Conservation (phyloP, 306 rosid species). For the Cucumis cinereus region DNA sequence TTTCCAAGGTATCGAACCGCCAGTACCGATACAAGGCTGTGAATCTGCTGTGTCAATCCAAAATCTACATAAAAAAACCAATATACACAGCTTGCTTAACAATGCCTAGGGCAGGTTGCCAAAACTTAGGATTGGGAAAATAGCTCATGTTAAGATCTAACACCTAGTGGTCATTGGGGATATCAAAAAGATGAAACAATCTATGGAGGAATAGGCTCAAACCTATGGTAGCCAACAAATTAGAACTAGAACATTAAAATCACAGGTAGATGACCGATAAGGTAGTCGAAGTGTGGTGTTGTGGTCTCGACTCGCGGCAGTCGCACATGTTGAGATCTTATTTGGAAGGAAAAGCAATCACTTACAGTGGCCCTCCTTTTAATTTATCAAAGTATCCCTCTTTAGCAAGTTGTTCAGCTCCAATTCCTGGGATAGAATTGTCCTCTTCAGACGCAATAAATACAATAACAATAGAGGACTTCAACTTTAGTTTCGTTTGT, state of each 20-base stretch:
- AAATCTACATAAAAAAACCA: conserved; percentile 32
- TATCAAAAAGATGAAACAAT: background rate
- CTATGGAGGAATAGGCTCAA: background rate
- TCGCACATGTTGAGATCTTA: background rate
- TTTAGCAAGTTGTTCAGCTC: conserved; percentile 77
- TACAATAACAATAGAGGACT: conserved; percentile 74
- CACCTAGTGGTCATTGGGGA: background rate
- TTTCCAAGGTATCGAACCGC: conserved; percentile 91
- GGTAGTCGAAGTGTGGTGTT: background rate
- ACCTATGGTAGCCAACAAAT: background rate
- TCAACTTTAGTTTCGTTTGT: conserved; percentile 52
- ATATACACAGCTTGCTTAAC: conserved; percentile 6
- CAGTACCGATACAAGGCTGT: conserved; percentile 91
- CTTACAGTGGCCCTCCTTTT: conserved; percentile 80
- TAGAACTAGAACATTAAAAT: background rate
- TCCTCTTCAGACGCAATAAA: conserved; percentile 90
- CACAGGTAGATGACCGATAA: background rate
- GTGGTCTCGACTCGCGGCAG: background rate
- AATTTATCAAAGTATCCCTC: conserved; percentile 62
- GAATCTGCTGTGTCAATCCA: conserved; percentile 93
- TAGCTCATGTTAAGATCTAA: background rate
- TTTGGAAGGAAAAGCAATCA: conserved; percentile 10
- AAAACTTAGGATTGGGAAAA: background rate
- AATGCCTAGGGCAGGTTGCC: background rate
- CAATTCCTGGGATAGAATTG: conserved; percentile 71